Base-by-base conservation (phyloP, 495 filamentous ascomycete genomes). In the Letharia columbiana region DNA sequence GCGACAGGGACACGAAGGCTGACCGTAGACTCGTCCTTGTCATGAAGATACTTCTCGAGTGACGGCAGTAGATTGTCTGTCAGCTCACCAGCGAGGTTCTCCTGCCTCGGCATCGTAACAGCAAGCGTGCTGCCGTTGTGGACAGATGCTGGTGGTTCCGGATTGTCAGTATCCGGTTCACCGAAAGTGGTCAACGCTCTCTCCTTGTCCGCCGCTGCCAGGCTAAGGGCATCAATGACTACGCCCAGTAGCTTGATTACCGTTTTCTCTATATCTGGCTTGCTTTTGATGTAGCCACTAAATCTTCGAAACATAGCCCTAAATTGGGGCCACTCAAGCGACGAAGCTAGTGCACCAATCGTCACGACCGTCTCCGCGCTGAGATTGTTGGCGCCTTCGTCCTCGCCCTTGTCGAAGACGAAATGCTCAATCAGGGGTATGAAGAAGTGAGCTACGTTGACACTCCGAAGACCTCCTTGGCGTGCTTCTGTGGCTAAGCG, bases 351-450 rank as follows among this genome's bases (percentile, higher is more conserved):
- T 40, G 82, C 80, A 1, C 88, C 87, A 66, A 98, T 85, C 3
- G 91, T 88, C 28, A 77, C 80, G 20, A 91, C 85, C 17, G 92
- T 84, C 73, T 96, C 91, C 7, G 90, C 90, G 45, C 88, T 86
- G 61, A 98, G 77, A 61, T 92, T 95, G 68, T 96, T 88, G 13
- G 89, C 89, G 68, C 86, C 86, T 66, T 89, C 89, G 59, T 90
- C 87, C 35, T 86, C 89, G 20, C 84, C 83, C 64, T 84, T 81
- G 68, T 91, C 86, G 71, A 98, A 93, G 35, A 96, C 84, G 71
- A 96, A 97, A 73, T 96, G 91, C 72, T 99, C 94, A 23, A 96
- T 82, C 15, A 98, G 81, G 1, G 94, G 95, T 39, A 98, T 81
- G 73, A 98, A 91, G 73, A 96, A 88, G 50, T 92, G 86, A 70